A percentile compares a stretch with the other conserved stretches of the same genome.
phyloP scores from a whole-genome alignment of 768 basidiomycete genomes.

The Termitomyces sp. region DNA sequence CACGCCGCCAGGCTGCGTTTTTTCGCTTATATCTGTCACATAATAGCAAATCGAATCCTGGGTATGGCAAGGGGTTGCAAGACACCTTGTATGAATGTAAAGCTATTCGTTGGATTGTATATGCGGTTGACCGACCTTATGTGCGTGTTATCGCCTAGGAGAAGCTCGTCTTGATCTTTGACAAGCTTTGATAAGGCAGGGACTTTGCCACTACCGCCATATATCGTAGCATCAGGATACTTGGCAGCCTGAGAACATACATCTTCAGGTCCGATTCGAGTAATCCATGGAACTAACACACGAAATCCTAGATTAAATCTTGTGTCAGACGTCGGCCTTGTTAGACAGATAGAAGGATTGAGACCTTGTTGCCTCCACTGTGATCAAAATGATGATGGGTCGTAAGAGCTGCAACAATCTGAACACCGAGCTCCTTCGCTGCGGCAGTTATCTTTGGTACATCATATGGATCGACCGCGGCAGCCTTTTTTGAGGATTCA shows the following conservation, averaged over 20 bases:
- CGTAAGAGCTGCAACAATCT: conserved; percentile 71
- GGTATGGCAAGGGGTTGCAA: conserved; percentile 92
- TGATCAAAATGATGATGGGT: conserved; percentile 94
- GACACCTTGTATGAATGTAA: conserved; percentile 43
- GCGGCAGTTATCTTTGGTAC: conserved; percentile 60
- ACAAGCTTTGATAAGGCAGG: conserved; percentile 67
- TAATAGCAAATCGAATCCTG: conserved; percentile 95
- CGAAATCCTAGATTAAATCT: conserved; percentile 38
- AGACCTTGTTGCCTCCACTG: conserved; percentile 79
- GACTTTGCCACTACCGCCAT: conserved; percentile 75
- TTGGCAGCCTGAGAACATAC: conserved; percentile 29
- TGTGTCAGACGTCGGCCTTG: neutral
- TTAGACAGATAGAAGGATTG: conserved; percentile 5
- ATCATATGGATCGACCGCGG: conserved; percentile 79
- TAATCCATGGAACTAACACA: conserved; percentile 25
- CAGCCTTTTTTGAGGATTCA: conserved; percentile 59
- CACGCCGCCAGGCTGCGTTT: conserved; percentile 62
- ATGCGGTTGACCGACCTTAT: conserved; percentile 39
- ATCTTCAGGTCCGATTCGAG: neutral
- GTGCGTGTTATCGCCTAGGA: conserved; percentile 56
- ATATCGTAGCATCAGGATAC: conserved; percentile 52
- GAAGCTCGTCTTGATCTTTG: conserved; percentile 78
- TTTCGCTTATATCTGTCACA: conserved; percentile 47
- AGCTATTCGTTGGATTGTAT: neutral
- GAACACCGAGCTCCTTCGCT: conserved; percentile 56